Conservation (phyloP, 805 yeast species). For the Starmerella potacharoeniae region DNA sequence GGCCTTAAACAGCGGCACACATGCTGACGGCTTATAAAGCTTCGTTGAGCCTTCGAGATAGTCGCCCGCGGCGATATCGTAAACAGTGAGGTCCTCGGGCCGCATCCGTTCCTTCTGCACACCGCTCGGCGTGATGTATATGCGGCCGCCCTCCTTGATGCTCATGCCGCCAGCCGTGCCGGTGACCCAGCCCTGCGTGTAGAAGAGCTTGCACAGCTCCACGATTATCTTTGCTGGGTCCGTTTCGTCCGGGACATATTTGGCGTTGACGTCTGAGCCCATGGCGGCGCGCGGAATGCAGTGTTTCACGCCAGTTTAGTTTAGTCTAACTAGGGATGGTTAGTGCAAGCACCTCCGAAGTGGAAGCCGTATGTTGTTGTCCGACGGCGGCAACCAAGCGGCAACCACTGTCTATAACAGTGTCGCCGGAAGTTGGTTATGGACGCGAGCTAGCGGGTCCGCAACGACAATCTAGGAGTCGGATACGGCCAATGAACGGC, state of each 20-base stretch:
- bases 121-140: constrained; percentile 88
- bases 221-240: constrained; percentile 84
- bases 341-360: too few species aligned
- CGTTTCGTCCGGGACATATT: constrained; percentile 33
- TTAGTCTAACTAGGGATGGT: too few species aligned
- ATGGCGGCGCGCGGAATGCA: constrained; percentile 3
- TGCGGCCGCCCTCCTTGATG: constrained; percentile 43
- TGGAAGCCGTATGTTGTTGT: too few species aligned
- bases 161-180: constrained; percentile 97
- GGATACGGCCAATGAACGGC: too few species aligned
- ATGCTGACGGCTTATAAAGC: constrained; percentile 75
- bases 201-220: constrained; percentile 65
- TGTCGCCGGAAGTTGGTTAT: too few species aligned
- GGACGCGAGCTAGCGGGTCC: too few species aligned
- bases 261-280: constrained; percentile 24
- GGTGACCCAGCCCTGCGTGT: constrained; percentile 77
- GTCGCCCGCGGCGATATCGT: constrained; percentile 42
- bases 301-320: too few species aligned
- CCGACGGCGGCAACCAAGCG: too few species aligned
- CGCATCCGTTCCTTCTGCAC: constrained; percentile 83
- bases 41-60: constrained; percentile 48
- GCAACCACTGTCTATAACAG: too few species aligned
- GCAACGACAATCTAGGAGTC: too few species aligned
- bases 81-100: constrained; percentile 73
- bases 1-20: constrained; percentile 78